phyloP scores from a whole-genome alignment of 2,329 filamentous ascomycete species.

The Colletotrichum lupini region DNA sequence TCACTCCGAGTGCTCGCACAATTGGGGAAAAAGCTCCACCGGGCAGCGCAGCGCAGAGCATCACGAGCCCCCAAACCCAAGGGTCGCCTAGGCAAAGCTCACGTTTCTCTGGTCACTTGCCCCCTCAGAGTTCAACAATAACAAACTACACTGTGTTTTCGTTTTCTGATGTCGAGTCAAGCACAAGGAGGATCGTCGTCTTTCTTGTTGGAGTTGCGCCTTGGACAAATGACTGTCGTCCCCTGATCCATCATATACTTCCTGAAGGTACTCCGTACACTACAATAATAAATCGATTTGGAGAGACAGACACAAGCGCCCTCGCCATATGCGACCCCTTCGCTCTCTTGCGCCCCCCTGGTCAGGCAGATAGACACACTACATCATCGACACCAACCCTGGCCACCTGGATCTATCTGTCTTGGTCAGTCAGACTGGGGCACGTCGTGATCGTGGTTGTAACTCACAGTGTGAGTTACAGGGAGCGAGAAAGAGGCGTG shows the following conservation, averaged over 20 bases:
- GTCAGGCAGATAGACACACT: not conserved
- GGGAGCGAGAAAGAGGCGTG: not conserved
- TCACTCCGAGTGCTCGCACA: not conserved
- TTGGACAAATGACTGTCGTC: not conserved
- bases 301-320: not conserved
- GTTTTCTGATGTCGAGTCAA: not conserved
- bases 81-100: not conserved
- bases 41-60: conserved; percentile 23
- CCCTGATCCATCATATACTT: not conserved
- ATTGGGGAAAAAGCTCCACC: conserved; percentile 23
- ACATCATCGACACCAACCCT: not conserved
- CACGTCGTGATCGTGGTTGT: not conserved
- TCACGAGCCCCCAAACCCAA: conserved; percentile 33
- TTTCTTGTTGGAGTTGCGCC: not conserved
- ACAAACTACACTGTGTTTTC: not conserved
- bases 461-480: not conserved
- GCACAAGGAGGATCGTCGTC: not conserved
- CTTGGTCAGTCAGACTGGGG: not conserved
- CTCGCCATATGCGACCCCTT: not conserved
- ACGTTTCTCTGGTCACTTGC: conserved; percentile 13
- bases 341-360: not conserved
- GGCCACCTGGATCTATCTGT: not conserved
- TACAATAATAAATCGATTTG: not conserved
- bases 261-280: not conserved
- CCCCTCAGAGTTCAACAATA: not conserved